Evolutionary conservation across 2,329 filamentous ascomycete species (phyloP).

Genomic region (Zymoseptoria ardabiliae): DNA sequence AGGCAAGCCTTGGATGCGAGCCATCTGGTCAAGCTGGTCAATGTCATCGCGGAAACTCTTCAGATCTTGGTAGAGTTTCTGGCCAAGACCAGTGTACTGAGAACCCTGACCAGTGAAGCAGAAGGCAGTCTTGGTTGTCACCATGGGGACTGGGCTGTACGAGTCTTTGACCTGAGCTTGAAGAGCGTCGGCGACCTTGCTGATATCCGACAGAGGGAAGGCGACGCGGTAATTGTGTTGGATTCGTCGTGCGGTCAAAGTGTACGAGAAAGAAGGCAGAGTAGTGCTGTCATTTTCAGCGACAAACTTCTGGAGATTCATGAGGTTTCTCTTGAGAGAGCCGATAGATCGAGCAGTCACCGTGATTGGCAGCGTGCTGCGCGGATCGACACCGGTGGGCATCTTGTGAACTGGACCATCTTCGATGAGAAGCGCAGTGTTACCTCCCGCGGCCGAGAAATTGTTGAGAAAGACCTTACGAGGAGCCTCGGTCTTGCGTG

Average conservation of each 20-base stretch:
- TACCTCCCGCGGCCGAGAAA: slow-evolving; percentile 48
- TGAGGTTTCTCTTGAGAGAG: slow-evolving; percentile 46
- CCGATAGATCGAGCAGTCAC: slow-evolving; percentile 46
- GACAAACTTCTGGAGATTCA: slow-evolving; percentile 41
- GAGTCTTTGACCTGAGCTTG: slow-evolving; percentile 43
- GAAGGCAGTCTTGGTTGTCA: slow-evolving; percentile 44
- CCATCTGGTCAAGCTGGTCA: slow-evolving; percentile 42
- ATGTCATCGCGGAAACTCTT: slow-evolving; percentile 44
- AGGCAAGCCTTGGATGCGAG: slow-evolving; percentile 40
- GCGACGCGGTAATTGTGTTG: slow-evolving; percentile 48
- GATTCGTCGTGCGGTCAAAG: slow-evolving; percentile 46
- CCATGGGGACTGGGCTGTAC: slow-evolving; percentile 48
- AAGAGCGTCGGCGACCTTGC: slow-evolving; percentile 40
- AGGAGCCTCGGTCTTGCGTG: slow-evolving; percentile 42
- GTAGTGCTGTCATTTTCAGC: slow-evolving; percentile 39
- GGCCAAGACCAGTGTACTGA: slow-evolving; percentile 45
- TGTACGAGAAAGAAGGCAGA: slow-evolving; percentile 45
- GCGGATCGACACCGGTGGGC: slow-evolving; percentile 38
- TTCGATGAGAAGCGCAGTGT: slow-evolving; percentile 47
- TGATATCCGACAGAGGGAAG: slow-evolving; percentile 41
- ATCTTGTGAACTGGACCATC: slow-evolving; percentile 41
- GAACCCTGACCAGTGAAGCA: slow-evolving; percentile 48
- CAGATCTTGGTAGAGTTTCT: slow-evolving; percentile 44
- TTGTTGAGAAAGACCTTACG: slow-evolving; percentile 48
- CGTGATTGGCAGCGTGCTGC: slow-evolving; percentile 41